Evolutionary conservation across 2,329 filamentous ascomycete species (phyloP).

Genomic region (Aspergillus neoniger): DNA sequence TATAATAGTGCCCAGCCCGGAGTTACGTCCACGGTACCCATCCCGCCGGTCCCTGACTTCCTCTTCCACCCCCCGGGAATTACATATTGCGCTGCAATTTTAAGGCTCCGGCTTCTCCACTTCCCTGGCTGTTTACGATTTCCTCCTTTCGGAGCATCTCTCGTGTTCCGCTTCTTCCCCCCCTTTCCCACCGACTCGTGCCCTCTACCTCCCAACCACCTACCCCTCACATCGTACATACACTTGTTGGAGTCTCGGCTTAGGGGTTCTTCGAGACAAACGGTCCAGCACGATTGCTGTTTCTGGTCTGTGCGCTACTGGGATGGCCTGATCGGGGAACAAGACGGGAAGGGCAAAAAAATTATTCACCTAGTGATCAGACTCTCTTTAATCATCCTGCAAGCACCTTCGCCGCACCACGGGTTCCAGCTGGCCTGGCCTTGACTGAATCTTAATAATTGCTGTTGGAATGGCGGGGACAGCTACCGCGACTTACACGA

Average conservation of each 20-base stretch:
- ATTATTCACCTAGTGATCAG: slow-evolving; percentile 13
- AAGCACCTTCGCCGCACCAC: slow-evolving; percentile 9
- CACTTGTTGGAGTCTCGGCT: slow-evolving; percentile 6
- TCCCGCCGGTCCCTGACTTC: slow-evolving; percentile 15
- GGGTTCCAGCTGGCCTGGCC: slow-evolving; percentile 41
- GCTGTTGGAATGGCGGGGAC: slow-evolving; percentile 44
- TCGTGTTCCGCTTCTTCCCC: slow-evolving; percentile 13
- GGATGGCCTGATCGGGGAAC: slow-evolving; percentile 34
- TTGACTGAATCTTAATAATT: slow-evolving; percentile 20
- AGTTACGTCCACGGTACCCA: slow-evolving; percentile 25
- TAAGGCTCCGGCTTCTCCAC: slow-evolving; percentile 19
- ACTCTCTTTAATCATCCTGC: slow-evolving; percentile 18
- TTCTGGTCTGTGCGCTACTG: slow-evolving; percentile 20
- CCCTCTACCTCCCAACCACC: slow-evolving; percentile 9
- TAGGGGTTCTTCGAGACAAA: slow-evolving; percentile 10
- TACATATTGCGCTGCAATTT: slow-evolving; percentile 16
- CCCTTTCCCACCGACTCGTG: slow-evolving; percentile 19
- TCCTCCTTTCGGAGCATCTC: slow-evolving; percentile 32
- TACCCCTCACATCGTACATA: slow-evolving; percentile 18
- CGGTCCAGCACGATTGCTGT: slow-evolving; percentile 12
- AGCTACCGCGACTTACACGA: slow-evolving; percentile 41
- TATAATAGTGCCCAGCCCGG: slow-evolving; percentile 8
- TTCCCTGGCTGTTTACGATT: slow-evolving; percentile 36
- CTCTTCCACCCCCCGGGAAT: slow-evolving; percentile 18
- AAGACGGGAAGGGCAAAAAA: not conserved